phyloP scores from a whole-genome alignment of 1,284 basidiomycete genomes.

The Tylopilus sp. region DNA sequence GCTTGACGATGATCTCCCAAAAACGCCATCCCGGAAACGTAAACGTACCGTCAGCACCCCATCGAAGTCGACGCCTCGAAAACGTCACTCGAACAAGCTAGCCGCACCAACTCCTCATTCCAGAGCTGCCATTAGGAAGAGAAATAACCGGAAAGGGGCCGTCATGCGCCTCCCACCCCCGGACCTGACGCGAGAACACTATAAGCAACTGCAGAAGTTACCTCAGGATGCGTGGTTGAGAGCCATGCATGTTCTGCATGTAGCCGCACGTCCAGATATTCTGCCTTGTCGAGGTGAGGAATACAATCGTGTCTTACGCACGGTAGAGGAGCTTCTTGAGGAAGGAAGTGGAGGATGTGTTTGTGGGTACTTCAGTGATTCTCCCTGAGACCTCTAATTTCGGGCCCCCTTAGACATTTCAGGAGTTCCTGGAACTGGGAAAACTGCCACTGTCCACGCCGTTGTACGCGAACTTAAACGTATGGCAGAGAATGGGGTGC shows the following conservation, averaged over 20 bases:
- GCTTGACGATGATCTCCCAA: constrained; percentile 21
- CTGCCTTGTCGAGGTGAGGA: constrained; percentile 91
- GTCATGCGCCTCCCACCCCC: constrained; percentile 40
- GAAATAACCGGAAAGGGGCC: constrained; percentile 35
- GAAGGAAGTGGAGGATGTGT: constrained; percentile 94
- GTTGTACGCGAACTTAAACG: constrained; percentile 85
- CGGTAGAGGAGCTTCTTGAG: constrained; percentile 85
- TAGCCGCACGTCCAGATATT: constrained; percentile 88
- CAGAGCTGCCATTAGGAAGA: constrained; percentile 53
- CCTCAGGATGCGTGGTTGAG: constrained; percentile 79
- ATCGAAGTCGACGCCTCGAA: constrained; percentile 34
- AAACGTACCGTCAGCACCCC: constrained; percentile 31
- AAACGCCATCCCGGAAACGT: constrained; percentile 43
- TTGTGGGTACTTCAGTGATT: constrained; percentile 57
- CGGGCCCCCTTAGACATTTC: constrained; percentile 74
- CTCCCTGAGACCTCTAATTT: not conserved
- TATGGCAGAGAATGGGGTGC: constrained; percentile 77
- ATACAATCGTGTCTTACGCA: constrained; percentile 74
- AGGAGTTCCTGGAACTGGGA: constrained; percentile 97
- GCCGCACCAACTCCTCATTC: constrained; percentile 68
- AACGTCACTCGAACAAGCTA: constrained; percentile 31
- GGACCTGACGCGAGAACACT: constrained; percentile 37
- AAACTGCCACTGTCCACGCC: constrained; percentile 96
- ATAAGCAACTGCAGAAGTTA: constrained; percentile 44
- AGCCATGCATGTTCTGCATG: constrained; percentile 88